phyloP scores from a whole-genome alignment of 2,329 filamentous ascomycete species.

The Aspergillus ustus region DNA sequence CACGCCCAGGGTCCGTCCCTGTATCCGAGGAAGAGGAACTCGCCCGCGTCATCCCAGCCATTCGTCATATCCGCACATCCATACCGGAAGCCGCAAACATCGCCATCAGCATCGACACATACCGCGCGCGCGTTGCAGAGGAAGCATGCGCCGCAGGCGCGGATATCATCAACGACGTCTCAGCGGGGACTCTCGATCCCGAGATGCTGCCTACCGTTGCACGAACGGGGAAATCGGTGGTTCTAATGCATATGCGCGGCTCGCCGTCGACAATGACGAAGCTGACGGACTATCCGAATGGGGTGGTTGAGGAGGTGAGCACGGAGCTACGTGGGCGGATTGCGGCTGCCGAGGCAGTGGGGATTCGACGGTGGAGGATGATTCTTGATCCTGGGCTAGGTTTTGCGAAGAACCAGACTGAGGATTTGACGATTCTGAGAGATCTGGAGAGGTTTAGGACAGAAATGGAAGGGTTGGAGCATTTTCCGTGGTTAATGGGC shows the following conservation, averaged over 20 bases:
- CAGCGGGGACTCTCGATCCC: slow-evolving; percentile 76
- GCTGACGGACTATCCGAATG: slow-evolving; percentile 70
- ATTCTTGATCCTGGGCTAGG: slow-evolving; percentile 92
- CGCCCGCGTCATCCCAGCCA: slow-evolving; percentile 76
- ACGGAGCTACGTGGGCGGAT: slow-evolving; percentile 73
- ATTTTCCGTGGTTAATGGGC: slow-evolving; percentile 87
- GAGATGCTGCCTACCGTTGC: slow-evolving; percentile 84
- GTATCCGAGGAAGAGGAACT: slow-evolving; percentile 76
- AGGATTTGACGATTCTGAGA: slow-evolving; percentile 81
- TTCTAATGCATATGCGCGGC: slow-evolving; percentile 93
- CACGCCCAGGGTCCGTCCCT: slow-evolving; percentile 73
- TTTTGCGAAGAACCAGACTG: slow-evolving; percentile 81
- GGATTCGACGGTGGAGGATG: slow-evolving; percentile 90
- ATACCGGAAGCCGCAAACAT: slow-evolving; percentile 65
- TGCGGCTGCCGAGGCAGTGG: slow-evolving; percentile 75
- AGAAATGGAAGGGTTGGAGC: slow-evolving; percentile 44
- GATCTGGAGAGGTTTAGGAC: slow-evolving; percentile 65
- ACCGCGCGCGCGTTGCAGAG: slow-evolving; percentile 80
- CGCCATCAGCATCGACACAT: slow-evolving; percentile 91
- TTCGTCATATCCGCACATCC: slow-evolving; percentile 69
- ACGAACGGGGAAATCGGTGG: slow-evolving; percentile 74
- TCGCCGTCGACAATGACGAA: slow-evolving; percentile 79
- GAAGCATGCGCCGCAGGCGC: slow-evolving; percentile 78
- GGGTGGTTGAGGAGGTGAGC: slow-evolving; percentile 68
- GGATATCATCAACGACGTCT: slow-evolving; percentile 94